Conservation (phyloP, 2,329 filamentous ascomycete genomes). For the Neonectria neomacrospora region DNA sequence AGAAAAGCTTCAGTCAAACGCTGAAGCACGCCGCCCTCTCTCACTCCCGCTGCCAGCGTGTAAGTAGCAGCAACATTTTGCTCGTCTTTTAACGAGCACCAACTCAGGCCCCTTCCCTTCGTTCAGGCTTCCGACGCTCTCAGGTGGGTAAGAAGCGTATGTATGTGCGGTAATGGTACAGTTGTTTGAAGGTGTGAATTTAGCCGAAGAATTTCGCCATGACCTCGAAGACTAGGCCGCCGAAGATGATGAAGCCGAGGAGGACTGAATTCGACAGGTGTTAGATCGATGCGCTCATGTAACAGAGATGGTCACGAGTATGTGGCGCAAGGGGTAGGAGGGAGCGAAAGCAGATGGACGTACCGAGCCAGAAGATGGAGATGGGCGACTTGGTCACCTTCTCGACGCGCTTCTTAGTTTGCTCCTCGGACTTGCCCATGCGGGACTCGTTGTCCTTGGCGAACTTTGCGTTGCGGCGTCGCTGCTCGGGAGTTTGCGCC, state of each 20-base stretch:
- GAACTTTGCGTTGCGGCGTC: slow-evolving; percentile 83
- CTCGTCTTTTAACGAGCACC: slow-evolving; percentile 17
- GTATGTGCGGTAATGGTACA: slow-evolving; percentile 18
- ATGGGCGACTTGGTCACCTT: slow-evolving; percentile 68
- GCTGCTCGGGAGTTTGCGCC: slow-evolving; percentile 88
- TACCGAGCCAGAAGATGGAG: slow-evolving; percentile 73
- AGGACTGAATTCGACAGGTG: slow-evolving; percentile 53
- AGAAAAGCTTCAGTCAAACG: slow-evolving; percentile 30
- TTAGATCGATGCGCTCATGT: slow-evolving; percentile 20
- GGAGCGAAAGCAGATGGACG: slow-evolving; percentile 38
- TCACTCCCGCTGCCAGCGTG: slow-evolving; percentile 18
- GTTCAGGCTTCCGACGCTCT: slow-evolving; percentile 16
- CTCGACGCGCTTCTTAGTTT: slow-evolving; percentile 70
- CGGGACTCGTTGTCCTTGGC: slow-evolving; percentile 77
- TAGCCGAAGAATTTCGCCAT: slow-evolving; percentile 64
- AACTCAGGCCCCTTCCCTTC: slow-evolving; percentile 13
- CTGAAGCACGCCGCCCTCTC: slow-evolving; percentile 32
- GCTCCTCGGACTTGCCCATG: slow-evolving; percentile 77
- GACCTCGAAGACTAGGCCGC: slow-evolving; percentile 68
- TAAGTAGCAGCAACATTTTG: slow-evolving; percentile 10
- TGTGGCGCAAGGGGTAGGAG: background rate
- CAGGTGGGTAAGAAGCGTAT: slow-evolving; percentile 21
- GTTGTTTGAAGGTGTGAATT: slow-evolving; percentile 8
- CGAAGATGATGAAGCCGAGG: slow-evolving; percentile 70
- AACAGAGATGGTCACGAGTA: background rate